Conservation (phyloP, 441 rosid species). For the Croton setiger region DNA sequence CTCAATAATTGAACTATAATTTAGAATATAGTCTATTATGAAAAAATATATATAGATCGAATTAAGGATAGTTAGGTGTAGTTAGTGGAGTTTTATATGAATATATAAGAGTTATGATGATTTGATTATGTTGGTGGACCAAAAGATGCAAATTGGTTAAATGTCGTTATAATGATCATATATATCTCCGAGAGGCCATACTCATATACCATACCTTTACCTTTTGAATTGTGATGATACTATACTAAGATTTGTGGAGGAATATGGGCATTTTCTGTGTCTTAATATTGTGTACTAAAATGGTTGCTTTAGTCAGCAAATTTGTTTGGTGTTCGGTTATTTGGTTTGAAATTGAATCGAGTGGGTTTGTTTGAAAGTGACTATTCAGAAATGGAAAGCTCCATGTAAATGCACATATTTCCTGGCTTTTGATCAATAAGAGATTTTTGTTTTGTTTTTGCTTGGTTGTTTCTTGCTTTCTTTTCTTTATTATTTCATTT, state of each 20-base stretch:
- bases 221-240: too few species aligned
- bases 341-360: constrained; percentile 12
- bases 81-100: neutral
- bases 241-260: too few species aligned
- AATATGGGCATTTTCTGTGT: too few species aligned
- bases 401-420: constrained; percentile 4
- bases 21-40: neutral
- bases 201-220: too few species aligned
- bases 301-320: constrained; percentile 21
- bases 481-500: neutral
- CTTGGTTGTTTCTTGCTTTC: neutral
- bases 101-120: neutral
- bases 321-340: constrained; percentile 10
- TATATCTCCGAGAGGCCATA: constrained; percentile 10
- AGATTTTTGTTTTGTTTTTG: neutral
- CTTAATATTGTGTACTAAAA: neutral
- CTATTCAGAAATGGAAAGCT: neutral
- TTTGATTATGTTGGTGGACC: neutral
- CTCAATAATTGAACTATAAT: too few species aligned
- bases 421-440: neutral
- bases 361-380: constrained; percentile 17
- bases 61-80: neutral
- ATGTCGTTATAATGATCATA: neutral
- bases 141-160: neutral
- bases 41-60: too few species aligned